Conservation (phyloP, 164 flowering plant species). For the Dillenia turbinata region DNA sequence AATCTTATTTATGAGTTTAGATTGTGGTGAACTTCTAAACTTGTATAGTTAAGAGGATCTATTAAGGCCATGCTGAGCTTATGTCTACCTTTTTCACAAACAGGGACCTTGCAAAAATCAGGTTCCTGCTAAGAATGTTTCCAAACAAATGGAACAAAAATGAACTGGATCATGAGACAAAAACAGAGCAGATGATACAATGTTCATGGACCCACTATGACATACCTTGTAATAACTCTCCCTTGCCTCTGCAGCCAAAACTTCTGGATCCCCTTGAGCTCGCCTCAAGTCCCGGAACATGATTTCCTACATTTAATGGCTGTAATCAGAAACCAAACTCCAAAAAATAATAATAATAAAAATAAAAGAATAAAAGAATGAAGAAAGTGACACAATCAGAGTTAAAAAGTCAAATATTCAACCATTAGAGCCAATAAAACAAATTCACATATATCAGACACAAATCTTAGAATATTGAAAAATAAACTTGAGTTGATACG, state of each 20-base stretch:
- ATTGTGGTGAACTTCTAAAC: too few species aligned
- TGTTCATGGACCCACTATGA: not conserved
- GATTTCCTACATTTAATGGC: slow-evolving; percentile 51
- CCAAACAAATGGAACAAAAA: not conserved
- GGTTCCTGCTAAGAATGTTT: too few species aligned
- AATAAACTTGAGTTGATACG: too few species aligned
- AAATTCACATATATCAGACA: not conserved
- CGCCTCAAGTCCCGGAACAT: slow-evolving; percentile 59
- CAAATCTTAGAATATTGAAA: not conserved
- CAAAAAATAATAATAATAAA: not conserved
- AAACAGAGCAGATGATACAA: not conserved
- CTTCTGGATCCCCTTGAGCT: slow-evolving; percentile 61
- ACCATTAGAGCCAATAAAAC: not conserved
- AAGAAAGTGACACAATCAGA: not conserved
- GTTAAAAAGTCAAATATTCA: not conserved
- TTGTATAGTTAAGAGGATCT: too few species aligned
- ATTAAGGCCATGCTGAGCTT: too few species aligned
- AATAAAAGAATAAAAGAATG: not conserved
- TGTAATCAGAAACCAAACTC: slow-evolving; percentile 6
- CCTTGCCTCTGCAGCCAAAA: slow-evolving; percentile 79
- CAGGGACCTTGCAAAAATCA: not conserved
- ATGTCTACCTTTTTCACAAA: not conserved
- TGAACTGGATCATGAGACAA: not conserved
- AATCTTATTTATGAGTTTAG: too few species aligned
- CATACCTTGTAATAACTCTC: slow-evolving; percentile 74